Conservation (phyloP, 2,329 filamentous ascomycete species). For the Epichloe gansuensis region DNA sequence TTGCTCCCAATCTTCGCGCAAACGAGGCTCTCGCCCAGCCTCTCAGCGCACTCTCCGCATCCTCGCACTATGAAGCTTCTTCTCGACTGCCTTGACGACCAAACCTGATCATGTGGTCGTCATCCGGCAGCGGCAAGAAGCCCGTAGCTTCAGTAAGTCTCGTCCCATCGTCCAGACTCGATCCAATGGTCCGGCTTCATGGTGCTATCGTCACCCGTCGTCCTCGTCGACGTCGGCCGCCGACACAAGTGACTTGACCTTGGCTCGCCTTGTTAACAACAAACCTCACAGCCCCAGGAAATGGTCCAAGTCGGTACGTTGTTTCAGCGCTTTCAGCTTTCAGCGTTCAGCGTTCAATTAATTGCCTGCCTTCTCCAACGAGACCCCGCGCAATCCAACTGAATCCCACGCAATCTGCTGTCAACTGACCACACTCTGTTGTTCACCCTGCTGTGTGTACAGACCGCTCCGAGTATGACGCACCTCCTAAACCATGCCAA, state of each 20-base stretch:
- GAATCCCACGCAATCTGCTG: too few relatives aligned
- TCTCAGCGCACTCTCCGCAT: slow-evolving; percentile 10
- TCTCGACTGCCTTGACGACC: slow-evolving; percentile 14
- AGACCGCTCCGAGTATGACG: slow-evolving; percentile 54
- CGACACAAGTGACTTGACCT: slow-evolving; percentile 1
- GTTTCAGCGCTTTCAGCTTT: background rate
- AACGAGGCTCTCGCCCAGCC: slow-evolving; percentile 12
- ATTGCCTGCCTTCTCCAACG: background rate
- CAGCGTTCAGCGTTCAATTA: too few relatives aligned
- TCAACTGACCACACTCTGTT: background rate
- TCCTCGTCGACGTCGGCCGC: background rate
- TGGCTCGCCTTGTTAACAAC: slow-evolving; percentile 19
- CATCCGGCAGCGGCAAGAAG: slow-evolving; percentile 57
- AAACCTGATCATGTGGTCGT: slow-evolving; percentile 46
- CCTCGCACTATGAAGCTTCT: slow-evolving; percentile 21
- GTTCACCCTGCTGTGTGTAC: slow-evolving; percentile 12
- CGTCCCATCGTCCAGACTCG: background rate
- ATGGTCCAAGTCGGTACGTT: slow-evolving; percentile 97
- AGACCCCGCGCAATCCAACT: too few relatives aligned
- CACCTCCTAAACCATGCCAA: slow-evolving; percentile 3
- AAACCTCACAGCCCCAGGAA: slow-evolving; percentile 53
- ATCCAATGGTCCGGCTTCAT: background rate
- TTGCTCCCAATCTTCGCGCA: slow-evolving; percentile 2
- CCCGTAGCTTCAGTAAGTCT: slow-evolving; percentile 54
- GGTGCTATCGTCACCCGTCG: background rate